Evolutionary conservation across 106 monocot species (phyloP), one percentile per base, ranked within the genome.

Genomic region (Allium cepa): DNA sequence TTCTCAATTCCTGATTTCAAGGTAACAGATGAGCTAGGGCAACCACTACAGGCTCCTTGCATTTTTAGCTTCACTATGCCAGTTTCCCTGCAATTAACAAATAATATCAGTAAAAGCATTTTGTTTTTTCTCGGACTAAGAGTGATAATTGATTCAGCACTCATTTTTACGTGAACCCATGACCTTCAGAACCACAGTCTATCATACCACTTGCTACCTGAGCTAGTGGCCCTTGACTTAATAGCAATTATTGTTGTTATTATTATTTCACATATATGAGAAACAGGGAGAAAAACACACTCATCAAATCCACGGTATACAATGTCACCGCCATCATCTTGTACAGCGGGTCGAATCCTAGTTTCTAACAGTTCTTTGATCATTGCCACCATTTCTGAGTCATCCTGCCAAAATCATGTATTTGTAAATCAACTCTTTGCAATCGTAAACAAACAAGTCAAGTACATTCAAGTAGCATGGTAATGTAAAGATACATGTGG

Each of bases 41-140:
- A 99, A 49, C 97, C 97, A 28, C 97, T 99, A 57, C 97, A 99
- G 50, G 99, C 99, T 60, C 99, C 99, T 82, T 99, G 99, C 99
- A 99, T 90, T 70, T 62, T 84, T 62, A 93, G 70, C 79, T 90
- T 99, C 26, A 99, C 99, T 58, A 93, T 78, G 62, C 99, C 99
- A 45, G 84, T 83, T 68, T 87, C 93, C 51, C 99, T 99, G 78
- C 26, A 16, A 69, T 22, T 22, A 22, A 22, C 62, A 4, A 13
- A 66, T 22, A 22, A 22, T 22, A 22, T 22, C 22, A 22, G 22
- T 22, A 22, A 22, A 22, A 22, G 22, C 22, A 22, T 22, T 22
- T 22, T 22, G 1, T 22, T 22, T 22, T 22, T 22, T 22, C 22
- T 22, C 22, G 1, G 22, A 22, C 22, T 22, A 22, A 22, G 22